Evolutionary conservation across 768 basidiomycete genomes (phyloP), one percentile per base, ranked within the genome.

Genomic region (Leccinellum rugosiceps): DNA sequence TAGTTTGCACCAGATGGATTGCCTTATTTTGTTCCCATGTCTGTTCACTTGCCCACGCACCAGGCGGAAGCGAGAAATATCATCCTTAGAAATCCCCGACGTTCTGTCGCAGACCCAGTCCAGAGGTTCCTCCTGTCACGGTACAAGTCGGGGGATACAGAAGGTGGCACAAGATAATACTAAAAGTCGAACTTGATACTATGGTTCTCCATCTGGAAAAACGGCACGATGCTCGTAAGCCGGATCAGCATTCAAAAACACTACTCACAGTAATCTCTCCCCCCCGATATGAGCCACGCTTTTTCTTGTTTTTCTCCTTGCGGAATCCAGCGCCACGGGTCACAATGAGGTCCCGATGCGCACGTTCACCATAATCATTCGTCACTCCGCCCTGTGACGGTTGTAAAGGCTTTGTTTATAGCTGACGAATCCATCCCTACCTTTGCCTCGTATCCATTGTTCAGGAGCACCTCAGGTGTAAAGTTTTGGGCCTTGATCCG

Each of bases 231-330:
- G 58, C 21, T 44, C 31, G 30, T 53, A 31, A 59, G 52, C 30
- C 26, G 21, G 15, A 57, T 30, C 34, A 52, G 17, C 25, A n/a
- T 43, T 47, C 6, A 4, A 23, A 62, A 28, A 17, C 15, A 23
- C 17, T 6, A 72, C 83, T 70, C 62, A 95, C 93, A 49, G 94
- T 96, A 59, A 99, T 99, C 68, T 95, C 92, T 41, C 96, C 96
- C 13, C 96, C 94, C 46, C 84, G 83, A 74, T 98, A 98, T 59
- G 88, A 93, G 3, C 94, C 96, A 65, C 90, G 79, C 77, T 99
- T 99, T 77, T 98, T 98, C 84, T 98, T 99, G 77, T 97, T 98
- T 76, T 99, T 99, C 80, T 97, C 96, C 74, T 98, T 99, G 54
- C 94, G 83, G 79, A 99, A 99, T 3, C 93, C 93, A 49, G 91